Conservation (phyloP, 306 rosid genomes). For the Malus orientalis region DNA sequence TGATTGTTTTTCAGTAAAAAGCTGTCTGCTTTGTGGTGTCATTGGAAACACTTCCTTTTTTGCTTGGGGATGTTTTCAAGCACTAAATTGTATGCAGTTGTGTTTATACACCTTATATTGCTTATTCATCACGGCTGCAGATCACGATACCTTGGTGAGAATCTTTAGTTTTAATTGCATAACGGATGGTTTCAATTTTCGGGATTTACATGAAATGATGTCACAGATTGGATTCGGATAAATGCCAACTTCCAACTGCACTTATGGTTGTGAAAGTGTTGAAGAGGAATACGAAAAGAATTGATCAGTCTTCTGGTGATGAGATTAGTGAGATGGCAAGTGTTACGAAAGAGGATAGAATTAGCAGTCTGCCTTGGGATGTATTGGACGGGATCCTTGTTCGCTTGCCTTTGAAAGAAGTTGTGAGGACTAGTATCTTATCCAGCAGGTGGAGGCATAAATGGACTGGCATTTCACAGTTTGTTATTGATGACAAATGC, state of each 20-base stretch:
- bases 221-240: background rate
- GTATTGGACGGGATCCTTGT: constrained; percentile 13
- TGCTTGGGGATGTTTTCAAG: too few species aligned
- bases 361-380: constrained; percentile 25
- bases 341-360: background rate
- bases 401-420: constrained; percentile 14
- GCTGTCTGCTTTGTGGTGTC: background rate
- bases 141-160: too few species aligned
- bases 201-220: background rate
- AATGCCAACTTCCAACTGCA: background rate
- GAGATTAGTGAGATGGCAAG: constrained; percentile 1
- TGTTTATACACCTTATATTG: too few species aligned
- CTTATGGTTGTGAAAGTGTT: background rate
- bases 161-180: too few species aligned
- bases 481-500: constrained; percentile 17
- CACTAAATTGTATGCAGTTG: too few species aligned
- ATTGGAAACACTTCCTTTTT: background rate
- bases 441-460: constrained; percentile 20
- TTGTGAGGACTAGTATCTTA: constrained; percentile 22
- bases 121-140: too few species aligned
- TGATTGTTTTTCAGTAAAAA: background rate
- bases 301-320: background rate
- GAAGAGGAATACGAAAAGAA: background rate
- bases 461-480: constrained; percentile 20
- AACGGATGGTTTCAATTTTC: background rate